Evolutionary conservation across 1,139 yeast genomes (phyloP).

Genomic region (Torulaspora globosa): DNA sequence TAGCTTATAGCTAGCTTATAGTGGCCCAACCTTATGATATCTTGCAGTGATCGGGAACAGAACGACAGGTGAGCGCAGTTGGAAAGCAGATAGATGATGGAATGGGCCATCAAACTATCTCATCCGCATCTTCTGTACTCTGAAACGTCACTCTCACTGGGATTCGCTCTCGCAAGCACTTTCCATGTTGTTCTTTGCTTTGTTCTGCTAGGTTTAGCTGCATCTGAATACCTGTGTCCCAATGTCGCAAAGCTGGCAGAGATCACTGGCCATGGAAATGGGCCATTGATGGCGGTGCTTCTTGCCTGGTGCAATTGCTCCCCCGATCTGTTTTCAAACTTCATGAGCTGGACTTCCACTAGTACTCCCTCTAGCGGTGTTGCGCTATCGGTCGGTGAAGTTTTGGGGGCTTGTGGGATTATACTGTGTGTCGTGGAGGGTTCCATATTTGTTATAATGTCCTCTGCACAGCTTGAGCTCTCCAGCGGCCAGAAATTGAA

Average conservation of each 20-base stretch:
- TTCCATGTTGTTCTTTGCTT: conserved; percentile 29
- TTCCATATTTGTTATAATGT: conserved; percentile 33
- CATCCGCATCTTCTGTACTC: conserved; percentile 32
- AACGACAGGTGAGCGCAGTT: neutral
- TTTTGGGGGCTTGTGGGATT: conserved; percentile 42
- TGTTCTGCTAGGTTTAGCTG: conserved; percentile 34
- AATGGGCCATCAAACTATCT: conserved; percentile 22
- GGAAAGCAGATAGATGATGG: conserved; percentile 15
- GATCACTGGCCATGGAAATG: conserved; percentile 20
- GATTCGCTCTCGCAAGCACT: conserved; percentile 25
- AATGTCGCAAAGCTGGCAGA: conserved; percentile 33
- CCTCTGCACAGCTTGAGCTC: conserved; percentile 21
- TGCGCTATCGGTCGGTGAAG: conserved; percentile 82
- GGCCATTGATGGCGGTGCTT: conserved; percentile 40
- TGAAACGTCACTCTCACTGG: conserved; percentile 18
- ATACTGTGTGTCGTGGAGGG: conserved; percentile 37
- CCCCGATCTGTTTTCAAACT: conserved; percentile 84
- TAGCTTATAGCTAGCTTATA: neutral
- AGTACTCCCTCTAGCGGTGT: conserved; percentile 46
- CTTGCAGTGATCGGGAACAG: neutral
- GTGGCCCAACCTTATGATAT: neutral
- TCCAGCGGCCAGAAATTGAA: conserved; percentile 21
- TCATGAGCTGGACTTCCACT: conserved; percentile 46
- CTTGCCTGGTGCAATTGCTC: conserved; percentile 91
- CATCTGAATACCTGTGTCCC: conserved; percentile 36